Conservation (phyloP, 495 filamentous ascomycete genomes). For the Melanomma pulvis-pyrius region DNA sequence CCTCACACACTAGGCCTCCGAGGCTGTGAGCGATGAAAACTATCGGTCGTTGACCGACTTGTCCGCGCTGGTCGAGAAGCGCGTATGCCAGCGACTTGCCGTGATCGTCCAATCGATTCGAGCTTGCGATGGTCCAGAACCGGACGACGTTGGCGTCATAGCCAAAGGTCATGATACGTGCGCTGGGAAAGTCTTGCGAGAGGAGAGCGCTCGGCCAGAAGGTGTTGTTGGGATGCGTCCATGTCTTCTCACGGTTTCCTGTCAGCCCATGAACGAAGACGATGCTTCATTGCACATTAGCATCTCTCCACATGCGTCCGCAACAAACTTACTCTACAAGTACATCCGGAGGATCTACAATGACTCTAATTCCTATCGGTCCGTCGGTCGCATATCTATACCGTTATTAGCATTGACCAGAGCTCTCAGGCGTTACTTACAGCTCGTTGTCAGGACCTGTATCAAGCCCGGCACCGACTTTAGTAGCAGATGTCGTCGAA, state of each 20-base stretch:
- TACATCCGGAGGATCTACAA: too few species aligned
- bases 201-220: conserved; percentile 21
- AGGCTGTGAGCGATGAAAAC: conserved; percentile 27
- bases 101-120: conserved; percentile 13
- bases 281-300: too few species aligned
- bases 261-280: conserved; percentile 36
- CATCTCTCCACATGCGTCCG: too few species aligned
- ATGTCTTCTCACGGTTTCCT: conserved; percentile 14
- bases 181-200: conserved; percentile 3
- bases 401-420: too few species aligned
- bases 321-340: too few species aligned
- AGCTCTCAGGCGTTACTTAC: too few species aligned
- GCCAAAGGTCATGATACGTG: conserved; percentile 25
- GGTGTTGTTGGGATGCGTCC: background rate
- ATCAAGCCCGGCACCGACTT: too few species aligned
- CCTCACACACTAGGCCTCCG: conserved; percentile 20
- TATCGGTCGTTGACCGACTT: background rate
- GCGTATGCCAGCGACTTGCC: background rate
- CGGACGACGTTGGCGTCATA: conserved; percentile 30
- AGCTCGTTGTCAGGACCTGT: too few species aligned
- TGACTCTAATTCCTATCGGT: too few species aligned
- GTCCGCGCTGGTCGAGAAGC: background rate
- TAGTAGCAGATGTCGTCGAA: too few species aligned
- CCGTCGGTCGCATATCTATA: too few species aligned
- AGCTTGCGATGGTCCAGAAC: background rate